Evolutionary conservation across 331 rosid species (phyloP), one percentile per base, ranked within the genome.

Genomic region (Malus hybrid): DNA sequence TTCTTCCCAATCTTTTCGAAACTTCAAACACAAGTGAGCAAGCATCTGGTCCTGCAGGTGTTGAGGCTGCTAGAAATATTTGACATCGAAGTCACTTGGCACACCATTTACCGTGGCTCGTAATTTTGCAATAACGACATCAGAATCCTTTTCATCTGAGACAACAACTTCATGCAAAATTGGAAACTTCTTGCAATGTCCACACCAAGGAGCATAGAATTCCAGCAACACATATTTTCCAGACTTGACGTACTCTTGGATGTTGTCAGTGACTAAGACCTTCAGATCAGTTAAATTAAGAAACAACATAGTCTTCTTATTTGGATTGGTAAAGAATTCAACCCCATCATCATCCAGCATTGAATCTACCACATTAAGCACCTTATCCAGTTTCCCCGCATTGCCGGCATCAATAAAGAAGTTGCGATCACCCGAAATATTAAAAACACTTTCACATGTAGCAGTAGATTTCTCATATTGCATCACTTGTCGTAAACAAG

Each of bases 231-330:
- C 96, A 83, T 94, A 90, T 81, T 91, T 94, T 53, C 89, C 91
- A 22, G 99, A 90, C 39, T 88, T 86, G 85, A 86, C 24, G 4
- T 86, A 53, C 19, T 92, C 99, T 65, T 87, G 77, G 65, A 94
- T 84, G 78, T 68, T 88, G 79, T 87, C 79, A 39, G 91, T 87
- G 1, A 94, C 99, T 33, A 94, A 89, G 42, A 94, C 95, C 58
- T 84, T 92, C 64, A 86, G 68, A 84, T 94, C 97, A 42, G 82
- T 87, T 83, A 89, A 86, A 86, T 90, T 87, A 66, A 90, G 62
- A 82, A 92, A 94, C 92, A 94, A 16, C 97, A 91, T 86, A 48
- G 92, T 96, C 99, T 94, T 94, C 14, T 86, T 85, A 68, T 86
- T 70, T 56, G 79, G 79, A 77, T 34, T 81, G 66, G 79, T 84